These are phyloP conservation scores for Hericium alpestre DNA, from an alignment of 768 basidiomycete species.

Conservation along the genomic window DNA sequence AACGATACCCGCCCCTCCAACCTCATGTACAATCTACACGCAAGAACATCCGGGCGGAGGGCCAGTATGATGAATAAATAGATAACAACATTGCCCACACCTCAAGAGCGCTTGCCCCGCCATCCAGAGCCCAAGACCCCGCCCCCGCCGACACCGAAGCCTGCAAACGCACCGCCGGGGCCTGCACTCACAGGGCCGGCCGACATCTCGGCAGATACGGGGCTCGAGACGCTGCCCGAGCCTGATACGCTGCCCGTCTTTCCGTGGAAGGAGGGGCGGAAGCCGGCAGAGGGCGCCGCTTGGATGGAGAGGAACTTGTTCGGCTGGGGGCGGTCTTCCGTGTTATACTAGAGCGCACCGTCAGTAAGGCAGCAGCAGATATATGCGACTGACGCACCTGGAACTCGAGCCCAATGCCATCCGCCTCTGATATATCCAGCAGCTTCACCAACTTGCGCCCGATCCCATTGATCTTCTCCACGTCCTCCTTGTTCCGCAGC, in stretches of 20 bases:
- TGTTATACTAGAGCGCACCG: constrained; percentile 55
- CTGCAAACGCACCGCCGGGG: constrained; percentile 1
- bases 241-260: constrained; percentile 18
- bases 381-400: constrained; percentile 42
- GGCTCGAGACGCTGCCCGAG: constrained; percentile 12
- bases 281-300: constrained; percentile 53
- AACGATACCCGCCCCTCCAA: no score
- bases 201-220: constrained; percentile 1
- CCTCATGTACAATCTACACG: no score
- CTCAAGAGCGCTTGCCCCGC: constrained; percentile 1
- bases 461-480: constrained; percentile 74
- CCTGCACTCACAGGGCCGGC: not conserved
- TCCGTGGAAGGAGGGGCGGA: constrained; percentile 53
- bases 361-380: not conserved
- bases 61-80: no score
- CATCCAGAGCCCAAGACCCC: not conserved
- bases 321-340: constrained; percentile 71
- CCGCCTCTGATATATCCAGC: constrained; percentile 74
- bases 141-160: constrained; percentile 3
- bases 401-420: constrained; percentile 82
- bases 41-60: no score
- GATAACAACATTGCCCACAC: no score
- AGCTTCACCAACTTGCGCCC: constrained; percentile 76
- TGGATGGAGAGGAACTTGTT: constrained; percentile 81
- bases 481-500: constrained; percentile 79